Evolutionary conservation across 2,329 filamentous ascomycete genomes (phyloP).

Genomic region (Arthrobotrys iridis): DNA sequence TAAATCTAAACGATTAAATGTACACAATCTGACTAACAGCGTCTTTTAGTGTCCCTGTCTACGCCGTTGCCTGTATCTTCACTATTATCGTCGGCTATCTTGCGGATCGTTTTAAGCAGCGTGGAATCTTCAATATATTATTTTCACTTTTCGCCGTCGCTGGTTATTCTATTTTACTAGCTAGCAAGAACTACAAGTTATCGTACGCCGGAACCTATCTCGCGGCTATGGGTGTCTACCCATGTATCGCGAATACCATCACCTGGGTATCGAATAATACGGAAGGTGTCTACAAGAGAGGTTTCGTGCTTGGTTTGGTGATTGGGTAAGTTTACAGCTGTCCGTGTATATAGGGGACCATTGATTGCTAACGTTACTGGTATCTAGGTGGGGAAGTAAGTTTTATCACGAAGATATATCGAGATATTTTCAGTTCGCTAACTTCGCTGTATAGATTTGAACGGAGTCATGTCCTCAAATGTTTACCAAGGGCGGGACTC

Average conservation of each 20-base stretch:
- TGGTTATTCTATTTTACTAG: slow-evolving; percentile 83
- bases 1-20: not conserved
- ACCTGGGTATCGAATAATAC: slow-evolving; percentile 88
- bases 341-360: slow-evolving; percentile 31
- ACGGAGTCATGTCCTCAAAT: slow-evolving; percentile 75
- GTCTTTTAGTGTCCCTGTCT: slow-evolving; percentile 68
- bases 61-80: slow-evolving; percentile 74
- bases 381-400: slow-evolving; percentile 39
- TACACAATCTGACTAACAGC: not conserved
- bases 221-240: slow-evolving; percentile 87
- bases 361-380: not conserved
- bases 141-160: slow-evolving; percentile 75
- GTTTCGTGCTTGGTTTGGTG: slow-evolving; percentile 84
- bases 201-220: slow-evolving; percentile 87
- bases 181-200: slow-evolving; percentile 70
- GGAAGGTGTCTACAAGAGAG: slow-evolving; percentile 90
- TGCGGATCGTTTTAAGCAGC: slow-evolving; percentile 76
- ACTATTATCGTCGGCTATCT: slow-evolving; percentile 77
- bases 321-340: slow-evolving; percentile 66
- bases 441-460: slow-evolving; percentile 79
- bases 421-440: not conserved
- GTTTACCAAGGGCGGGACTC: slow-evolving; percentile 40
- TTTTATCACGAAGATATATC: not conserved
- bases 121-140: slow-evolving; percentile 82
- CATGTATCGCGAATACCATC: slow-evolving; percentile 85